These are phyloP conservation scores for Geranomyces michiganensis DNA, from an alignment of 192 early-diverging fungal genomes.

Conservation along the genomic window DNA sequence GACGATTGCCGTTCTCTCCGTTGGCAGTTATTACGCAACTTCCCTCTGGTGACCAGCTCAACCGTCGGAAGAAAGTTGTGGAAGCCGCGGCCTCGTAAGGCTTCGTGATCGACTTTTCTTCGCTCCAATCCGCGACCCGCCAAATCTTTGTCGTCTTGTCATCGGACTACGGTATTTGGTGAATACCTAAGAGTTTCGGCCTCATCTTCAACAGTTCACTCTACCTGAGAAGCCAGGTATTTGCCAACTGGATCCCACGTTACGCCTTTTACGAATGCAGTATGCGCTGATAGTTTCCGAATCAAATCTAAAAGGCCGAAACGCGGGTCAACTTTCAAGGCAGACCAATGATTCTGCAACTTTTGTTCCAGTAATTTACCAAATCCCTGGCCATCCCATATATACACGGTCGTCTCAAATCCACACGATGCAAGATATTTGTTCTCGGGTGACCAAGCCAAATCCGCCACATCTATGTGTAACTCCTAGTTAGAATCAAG, in stretches of 20 bases:
- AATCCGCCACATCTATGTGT: constrained; percentile 78
- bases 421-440: constrained; percentile 88
- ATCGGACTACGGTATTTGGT: constrained; percentile 63
- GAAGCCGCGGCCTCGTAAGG: constrained; percentile 80
- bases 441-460: constrained; percentile 91
- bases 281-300: constrained; percentile 67
- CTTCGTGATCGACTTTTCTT: constrained; percentile 71
- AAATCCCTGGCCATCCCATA: constrained; percentile 88
- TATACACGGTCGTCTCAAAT: constrained; percentile 76
- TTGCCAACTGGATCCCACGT: constrained; percentile 95
- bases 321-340: neutral
- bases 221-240: constrained; percentile 87
- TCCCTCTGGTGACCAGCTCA: constrained; percentile 98
- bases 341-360: too few relatives aligned
- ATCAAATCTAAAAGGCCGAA: constrained; percentile 44
- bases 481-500: neutral
- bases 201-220: neutral
- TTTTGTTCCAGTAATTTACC: constrained; percentile 47
- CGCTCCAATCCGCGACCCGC: constrained; percentile 83
- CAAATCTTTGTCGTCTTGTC: constrained; percentile 88
- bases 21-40: constrained; percentile 87
- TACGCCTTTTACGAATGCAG: constrained; percentile 94
- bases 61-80: constrained; percentile 85
- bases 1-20: constrained; percentile 77
- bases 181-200: neutral